These are phyloP conservation scores for Xylaria cubensis DNA, from an alignment of 495 filamentous ascomycete species.

Conservation along the genomic window DNA sequence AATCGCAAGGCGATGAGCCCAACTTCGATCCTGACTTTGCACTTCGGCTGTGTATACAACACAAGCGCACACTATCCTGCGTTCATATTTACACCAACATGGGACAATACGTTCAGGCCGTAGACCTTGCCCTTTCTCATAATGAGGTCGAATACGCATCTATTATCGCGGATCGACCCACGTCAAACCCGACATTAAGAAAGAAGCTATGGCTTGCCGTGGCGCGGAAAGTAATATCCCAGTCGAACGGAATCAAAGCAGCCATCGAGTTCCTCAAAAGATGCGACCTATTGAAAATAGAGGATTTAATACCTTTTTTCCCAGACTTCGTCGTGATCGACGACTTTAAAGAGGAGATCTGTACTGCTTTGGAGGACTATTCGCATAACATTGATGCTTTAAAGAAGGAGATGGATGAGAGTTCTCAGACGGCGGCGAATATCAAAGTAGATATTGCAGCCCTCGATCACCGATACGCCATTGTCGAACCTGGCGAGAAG, in stretches of 20 bases:
- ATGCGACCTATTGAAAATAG: slow-evolving; percentile 90
- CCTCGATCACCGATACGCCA: slow-evolving; percentile 88
- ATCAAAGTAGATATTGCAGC: slow-evolving; percentile 86
- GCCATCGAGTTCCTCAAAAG: slow-evolving; percentile 93
- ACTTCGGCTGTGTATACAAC: slow-evolving; percentile 90
- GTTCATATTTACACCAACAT: slow-evolving; percentile 96
- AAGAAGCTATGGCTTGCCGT: slow-evolving; percentile 96
- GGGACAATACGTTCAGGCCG: slow-evolving; percentile 90
- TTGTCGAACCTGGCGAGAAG: slow-evolving; percentile 94
- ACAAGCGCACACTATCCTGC: slow-evolving; percentile 88
- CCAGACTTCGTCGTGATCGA: slow-evolving; percentile 99
- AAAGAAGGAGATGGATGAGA: slow-evolving; percentile 96
- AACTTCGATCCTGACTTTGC: slow-evolving; percentile 97
- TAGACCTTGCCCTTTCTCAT: slow-evolving; percentile 88
- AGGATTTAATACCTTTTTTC: slow-evolving; percentile 97
- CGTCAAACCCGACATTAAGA: slow-evolving; percentile 76
- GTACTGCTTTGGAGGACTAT: slow-evolving; percentile 89
- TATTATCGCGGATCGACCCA: slow-evolving; percentile 85
- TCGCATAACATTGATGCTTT: slow-evolving; percentile 84
- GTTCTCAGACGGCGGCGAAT: slow-evolving; percentile 81
- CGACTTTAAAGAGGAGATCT: slow-evolving; percentile 98
- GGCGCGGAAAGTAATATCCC: slow-evolving; percentile 87
- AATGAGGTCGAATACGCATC: slow-evolving; percentile 88
- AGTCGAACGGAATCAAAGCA: slow-evolving; percentile 86
- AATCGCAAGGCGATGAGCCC: slow-evolving; percentile 70